Base-by-base conservation (phyloP, 176 grass and related monocot species). In the Juncus effusus region DNA sequence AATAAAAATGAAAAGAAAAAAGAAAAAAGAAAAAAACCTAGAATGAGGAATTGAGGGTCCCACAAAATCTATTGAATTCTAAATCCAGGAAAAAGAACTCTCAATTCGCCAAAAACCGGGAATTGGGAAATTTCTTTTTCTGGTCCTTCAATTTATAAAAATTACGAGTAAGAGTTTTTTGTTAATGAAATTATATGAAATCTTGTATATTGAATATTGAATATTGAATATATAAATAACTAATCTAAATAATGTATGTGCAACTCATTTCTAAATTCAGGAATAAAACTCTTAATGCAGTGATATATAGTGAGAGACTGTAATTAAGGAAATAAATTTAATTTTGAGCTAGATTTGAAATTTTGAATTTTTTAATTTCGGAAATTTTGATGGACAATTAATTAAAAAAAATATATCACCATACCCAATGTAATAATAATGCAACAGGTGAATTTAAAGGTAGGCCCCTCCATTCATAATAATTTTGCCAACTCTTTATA, bases 191-290 rank as follows among this genome's bases (percentile, higher is more conserved):
- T 60, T n/a, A 59, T 77, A 45, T 57, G 10, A 36, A 40, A 59
- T n/a, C n/a, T n/a, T n/a, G 39, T 45, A n/a, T n/a, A n/a, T n/a
- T n/a, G n/a, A n/a, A n/a, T n/a, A n/a, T n/a, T n/a, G n/a, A n/a
- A 59, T 42, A 71, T 45, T 45, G 42, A 59, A 10, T 36, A 8
- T 45, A 16, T 59, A 40, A 45, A 55, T 77, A 13, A 56, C 51
- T 12, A 79, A 97, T 88, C 93, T 97, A 97, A 89, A 80, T 97
- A 97, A 71, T 97, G 94, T 82, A 97, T 84, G 45, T 49, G 35
- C 42, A 97, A 75, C 56, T 64, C 80, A 50, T 77, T 63, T 62
- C 67, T 61, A 6, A 51, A 64, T 80, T 82, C 69, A 64, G 65
- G 65, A 82, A 64, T 78, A 72, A 78, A 87, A 28, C 55, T 63